These are phyloP conservation scores for Tarenaya hassleriana DNA, from an alignment of 345 rosid species.

Conservation along the genomic window DNA sequence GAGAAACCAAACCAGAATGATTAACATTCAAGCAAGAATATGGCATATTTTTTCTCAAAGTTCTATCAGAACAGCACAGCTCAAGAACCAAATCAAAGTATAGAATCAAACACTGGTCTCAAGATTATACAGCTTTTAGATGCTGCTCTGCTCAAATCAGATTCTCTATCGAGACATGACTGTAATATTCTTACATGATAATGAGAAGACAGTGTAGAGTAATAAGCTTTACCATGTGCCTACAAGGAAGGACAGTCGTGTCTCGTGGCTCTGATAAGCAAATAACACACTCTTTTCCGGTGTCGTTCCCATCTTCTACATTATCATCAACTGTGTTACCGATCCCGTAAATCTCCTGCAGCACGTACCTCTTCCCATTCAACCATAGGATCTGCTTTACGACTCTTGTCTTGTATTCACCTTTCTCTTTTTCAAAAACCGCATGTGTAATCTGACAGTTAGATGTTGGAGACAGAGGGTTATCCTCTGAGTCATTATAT, in stretches of 20 bases:
- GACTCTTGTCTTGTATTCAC: constrained; percentile 45
- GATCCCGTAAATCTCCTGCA: constrained; percentile 90
- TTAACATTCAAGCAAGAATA: not conserved
- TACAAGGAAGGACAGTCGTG: constrained; percentile 80
- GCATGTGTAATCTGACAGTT: constrained; percentile 63
- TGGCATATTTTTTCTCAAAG: not conserved
- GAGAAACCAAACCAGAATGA: constrained; percentile 1
- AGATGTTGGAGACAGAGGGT: constrained; percentile 21
- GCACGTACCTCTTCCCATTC: constrained; percentile 54
- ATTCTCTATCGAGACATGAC: not conserved
- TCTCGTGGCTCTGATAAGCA: constrained; percentile 82
- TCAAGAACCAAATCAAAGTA: not conserved
- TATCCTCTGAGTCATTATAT: constrained; percentile 41
- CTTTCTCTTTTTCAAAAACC: constrained; percentile 56
- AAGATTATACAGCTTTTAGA: not conserved
- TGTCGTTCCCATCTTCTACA: constrained; percentile 46
- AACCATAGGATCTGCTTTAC: constrained; percentile 73
- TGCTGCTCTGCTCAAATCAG: not conserved
- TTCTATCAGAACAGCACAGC: not conserved
- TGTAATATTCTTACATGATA: not conserved
- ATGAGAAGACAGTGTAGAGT: not conserved
- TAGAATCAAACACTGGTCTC: not conserved
- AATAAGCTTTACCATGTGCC: constrained; percentile 94
- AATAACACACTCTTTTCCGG: constrained; percentile 81
- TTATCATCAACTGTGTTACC: constrained; percentile 49